Percentiles rank a stretch among this genome's conserved stretches.
Conservation (phyloP, 169 alveolate species). For the Plasmodium vivax region DNA sequence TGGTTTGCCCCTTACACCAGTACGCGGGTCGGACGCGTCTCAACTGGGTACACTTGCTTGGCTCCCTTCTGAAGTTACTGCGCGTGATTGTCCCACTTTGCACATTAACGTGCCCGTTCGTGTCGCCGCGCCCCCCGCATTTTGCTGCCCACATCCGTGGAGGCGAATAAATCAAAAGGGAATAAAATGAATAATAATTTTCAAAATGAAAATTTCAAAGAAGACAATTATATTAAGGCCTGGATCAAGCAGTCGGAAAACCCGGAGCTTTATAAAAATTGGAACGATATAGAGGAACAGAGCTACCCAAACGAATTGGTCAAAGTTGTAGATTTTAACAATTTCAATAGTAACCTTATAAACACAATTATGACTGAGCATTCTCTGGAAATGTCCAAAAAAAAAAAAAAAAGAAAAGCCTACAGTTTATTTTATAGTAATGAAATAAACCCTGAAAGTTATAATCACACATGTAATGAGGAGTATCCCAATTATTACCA, state of each 20-base stretch:
- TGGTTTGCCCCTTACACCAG: neutral
- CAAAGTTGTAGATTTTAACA: slow-evolving; percentile 50
- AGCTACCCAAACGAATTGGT: slow-evolving; percentile 22
- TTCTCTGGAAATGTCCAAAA: neutral
- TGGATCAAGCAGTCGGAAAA: slow-evolving; percentile 71
- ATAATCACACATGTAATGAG: neutral
- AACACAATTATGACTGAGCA: slow-evolving; percentile 43
- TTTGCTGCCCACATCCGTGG: neutral
- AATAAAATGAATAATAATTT: slow-evolving; percentile 57
- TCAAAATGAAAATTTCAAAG: slow-evolving; percentile 28
- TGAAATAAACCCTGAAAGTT: slow-evolving; percentile 31
- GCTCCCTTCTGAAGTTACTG: neutral
- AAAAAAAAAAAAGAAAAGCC: slow-evolving; percentile 64
- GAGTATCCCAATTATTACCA: slow-evolving; percentile 16
- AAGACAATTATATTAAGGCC: slow-evolving; percentile 60
- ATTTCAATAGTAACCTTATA: slow-evolving; percentile 64
- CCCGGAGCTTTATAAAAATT: slow-evolving; percentile 43
- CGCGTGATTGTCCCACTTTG: neutral
- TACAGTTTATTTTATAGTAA: slow-evolving; percentile 70
- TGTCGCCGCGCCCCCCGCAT: neutral
- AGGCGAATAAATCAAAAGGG: neutral
- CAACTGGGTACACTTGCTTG: neutral
- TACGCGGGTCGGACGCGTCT: neutral
- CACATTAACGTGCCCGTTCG: neutral
- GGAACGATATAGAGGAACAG: slow-evolving; percentile 47